Conservation (phyloP, 768 basidiomycete genomes). For the Collybiopsis luxurians region DNA sequence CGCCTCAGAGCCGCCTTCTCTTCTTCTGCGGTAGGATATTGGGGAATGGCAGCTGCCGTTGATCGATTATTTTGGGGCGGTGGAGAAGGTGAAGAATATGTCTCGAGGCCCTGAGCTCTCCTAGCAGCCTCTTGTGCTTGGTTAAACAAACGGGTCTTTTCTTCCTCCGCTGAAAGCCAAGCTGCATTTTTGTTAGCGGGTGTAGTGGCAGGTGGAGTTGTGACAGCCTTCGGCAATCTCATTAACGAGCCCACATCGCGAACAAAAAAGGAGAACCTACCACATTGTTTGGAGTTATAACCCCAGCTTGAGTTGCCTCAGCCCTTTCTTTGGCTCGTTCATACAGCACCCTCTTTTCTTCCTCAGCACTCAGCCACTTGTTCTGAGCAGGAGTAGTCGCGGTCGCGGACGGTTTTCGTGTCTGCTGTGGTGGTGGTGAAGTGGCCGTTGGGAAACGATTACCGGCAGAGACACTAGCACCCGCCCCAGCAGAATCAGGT, state of each 20-base stretch:
- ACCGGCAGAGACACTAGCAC: neutral
- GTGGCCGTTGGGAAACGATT: neutral
- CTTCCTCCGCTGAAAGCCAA: slow-evolving; percentile 55
- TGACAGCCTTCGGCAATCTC: neutral
- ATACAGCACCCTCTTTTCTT: slow-evolving; percentile 68
- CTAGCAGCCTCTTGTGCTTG: slow-evolving; percentile 66
- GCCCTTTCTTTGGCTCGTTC: slow-evolving; percentile 62
- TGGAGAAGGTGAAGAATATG: slow-evolving; percentile 17
- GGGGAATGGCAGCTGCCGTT: slow-evolving; percentile 31
- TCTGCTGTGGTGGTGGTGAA: neutral
- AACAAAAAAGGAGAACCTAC: neutral
- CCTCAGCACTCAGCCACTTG: slow-evolving; percentile 53
- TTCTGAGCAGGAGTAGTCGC: neutral
- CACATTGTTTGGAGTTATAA: slow-evolving; percentile 15
- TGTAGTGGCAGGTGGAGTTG: slow-evolving; percentile 21
- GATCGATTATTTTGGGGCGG: slow-evolving; percentile 15
- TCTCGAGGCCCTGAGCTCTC: slow-evolving; percentile 47
- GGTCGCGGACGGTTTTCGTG: neutral
- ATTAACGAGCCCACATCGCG: too few species aligned
- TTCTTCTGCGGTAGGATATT: slow-evolving; percentile 63
- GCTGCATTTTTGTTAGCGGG: neutral
- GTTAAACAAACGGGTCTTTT: slow-evolving; percentile 70
- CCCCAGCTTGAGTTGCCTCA: slow-evolving; percentile 47
- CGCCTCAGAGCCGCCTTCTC: slow-evolving; percentile 70
- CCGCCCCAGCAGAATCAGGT: neutral